phyloP scores from a whole-genome alignment of 495 filamentous ascomycete genomes.

The Penicillium silybi region DNA sequence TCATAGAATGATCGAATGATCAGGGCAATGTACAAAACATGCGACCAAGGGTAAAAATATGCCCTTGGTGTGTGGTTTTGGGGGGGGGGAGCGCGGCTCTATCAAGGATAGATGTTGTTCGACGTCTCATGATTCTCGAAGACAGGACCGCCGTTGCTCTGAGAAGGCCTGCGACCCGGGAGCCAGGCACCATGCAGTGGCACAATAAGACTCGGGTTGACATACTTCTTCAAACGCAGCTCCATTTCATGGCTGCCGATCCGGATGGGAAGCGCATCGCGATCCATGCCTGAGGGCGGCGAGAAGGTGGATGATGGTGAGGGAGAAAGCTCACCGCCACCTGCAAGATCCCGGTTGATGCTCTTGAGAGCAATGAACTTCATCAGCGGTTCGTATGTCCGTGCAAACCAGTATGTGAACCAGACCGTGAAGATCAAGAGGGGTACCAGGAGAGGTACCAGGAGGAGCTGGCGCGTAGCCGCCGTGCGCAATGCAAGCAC shows the following conservation, averaged over 20 bases:
- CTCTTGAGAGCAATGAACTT: slow-evolving; percentile 88
- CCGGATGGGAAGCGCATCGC: slow-evolving; percentile 39
- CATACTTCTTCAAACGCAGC: slow-evolving; percentile 42
- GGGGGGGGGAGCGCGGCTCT: too few species aligned
- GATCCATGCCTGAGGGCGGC: slow-evolving; percentile 41
- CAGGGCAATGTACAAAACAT: not conserved
- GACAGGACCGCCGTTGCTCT: slow-evolving; percentile 13
- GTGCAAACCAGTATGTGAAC: slow-evolving; percentile 72
- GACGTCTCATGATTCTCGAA: slow-evolving; percentile 20
- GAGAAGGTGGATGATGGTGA: slow-evolving; percentile 38
- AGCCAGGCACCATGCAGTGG: slow-evolving; percentile 47
- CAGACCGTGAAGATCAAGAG: slow-evolving; percentile 75
- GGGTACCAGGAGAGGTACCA: slow-evolving; percentile 75
- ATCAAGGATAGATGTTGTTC: slow-evolving; percentile 5
- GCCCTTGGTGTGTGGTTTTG: too few species aligned
- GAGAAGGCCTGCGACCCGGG: slow-evolving; percentile 25
- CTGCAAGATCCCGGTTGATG: slow-evolving; percentile 56
- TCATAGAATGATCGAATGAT: slow-evolving; percentile 1
- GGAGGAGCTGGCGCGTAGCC: slow-evolving; percentile 63
- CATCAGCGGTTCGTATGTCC: slow-evolving; percentile 78
- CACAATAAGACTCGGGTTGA: slow-evolving; percentile 43
- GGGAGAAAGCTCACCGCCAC: slow-evolving; percentile 33
- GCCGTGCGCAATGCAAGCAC: slow-evolving; percentile 71
- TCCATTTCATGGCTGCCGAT: slow-evolving; percentile 40
- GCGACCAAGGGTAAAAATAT: slow-evolving; percentile 6